Evolutionary conservation across 345 rosid species (phyloP).

Genomic region (Isatis tinctoria): DNA sequence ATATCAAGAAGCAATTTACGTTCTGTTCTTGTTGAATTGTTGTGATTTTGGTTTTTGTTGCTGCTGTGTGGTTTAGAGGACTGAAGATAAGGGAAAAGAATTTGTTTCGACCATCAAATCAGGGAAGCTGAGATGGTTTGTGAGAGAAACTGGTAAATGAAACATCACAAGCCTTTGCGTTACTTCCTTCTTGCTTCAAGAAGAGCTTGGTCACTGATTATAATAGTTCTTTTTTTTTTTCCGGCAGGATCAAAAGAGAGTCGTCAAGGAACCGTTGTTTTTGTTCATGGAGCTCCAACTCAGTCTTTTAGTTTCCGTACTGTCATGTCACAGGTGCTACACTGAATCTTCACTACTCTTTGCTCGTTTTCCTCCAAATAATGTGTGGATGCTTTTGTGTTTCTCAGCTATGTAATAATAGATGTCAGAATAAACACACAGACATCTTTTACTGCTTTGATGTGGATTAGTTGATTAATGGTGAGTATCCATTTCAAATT

Average conservation of each 20-base stretch:
- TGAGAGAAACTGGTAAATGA: conserved; percentile 82
- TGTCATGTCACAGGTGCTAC: conserved; percentile 82
- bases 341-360: not conserved
- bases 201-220: too few relatives aligned
- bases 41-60: too few relatives aligned
- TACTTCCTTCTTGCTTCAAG: not conserved
- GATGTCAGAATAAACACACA: too few relatives aligned
- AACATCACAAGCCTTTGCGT: not conserved
- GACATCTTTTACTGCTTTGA: too few relatives aligned
- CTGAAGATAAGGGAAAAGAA: conserved; percentile 85
- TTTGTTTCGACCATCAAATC: conserved; percentile 59
- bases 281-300: conserved; percentile 90
- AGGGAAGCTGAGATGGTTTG: conserved; percentile 75
- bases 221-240: not conserved
- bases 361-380: too few relatives aligned
- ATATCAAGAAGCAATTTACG: not conserved
- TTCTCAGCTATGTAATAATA: too few relatives aligned
- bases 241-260: conserved; percentile 62
- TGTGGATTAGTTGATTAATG: not conserved
- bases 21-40: too few relatives aligned
- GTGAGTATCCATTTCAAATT: not conserved
- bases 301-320: conserved; percentile 85
- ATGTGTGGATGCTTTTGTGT: too few relatives aligned
- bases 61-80: conserved; percentile 44
- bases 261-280: conserved; percentile 70